A percentile compares a stretch with the other conserved stretches of the same genome.
These are phyloP conservation scores for Neonectria magnoliae DNA, from an alignment of 2,329 filamentous ascomycete species.

Conservation along the genomic window DNA sequence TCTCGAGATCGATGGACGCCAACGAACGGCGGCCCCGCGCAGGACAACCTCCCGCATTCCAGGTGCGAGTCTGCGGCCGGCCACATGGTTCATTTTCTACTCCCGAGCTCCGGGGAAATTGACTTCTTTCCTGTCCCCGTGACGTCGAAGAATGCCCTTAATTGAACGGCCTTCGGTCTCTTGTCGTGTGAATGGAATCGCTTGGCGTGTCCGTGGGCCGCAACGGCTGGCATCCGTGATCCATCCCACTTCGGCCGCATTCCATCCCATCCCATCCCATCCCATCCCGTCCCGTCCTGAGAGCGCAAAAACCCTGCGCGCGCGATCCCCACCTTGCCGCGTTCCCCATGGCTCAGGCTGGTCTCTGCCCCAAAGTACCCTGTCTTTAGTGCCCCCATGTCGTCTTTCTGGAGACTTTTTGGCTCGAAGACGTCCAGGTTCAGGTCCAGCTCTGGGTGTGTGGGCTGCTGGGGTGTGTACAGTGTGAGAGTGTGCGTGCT, in stretches of 20 bases:
- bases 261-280: conserved; percentile 6
- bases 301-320: conserved; percentile 34
- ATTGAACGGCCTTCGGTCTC: not conserved
- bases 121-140: not conserved
- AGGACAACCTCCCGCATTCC: conserved; percentile 34
- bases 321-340: conserved; percentile 30
- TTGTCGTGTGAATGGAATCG: not conserved
- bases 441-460: not conserved
- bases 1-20: conserved; percentile 41
- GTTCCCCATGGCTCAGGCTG: conserved; percentile 31
- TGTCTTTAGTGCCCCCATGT: not conserved
- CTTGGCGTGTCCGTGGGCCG: not conserved
- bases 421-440: not conserved
- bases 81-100: not conserved
- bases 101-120: not conserved
- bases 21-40: conserved; percentile 36
- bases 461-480: too few species aligned
- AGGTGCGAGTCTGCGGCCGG: not conserved
- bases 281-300: conserved; percentile 7
- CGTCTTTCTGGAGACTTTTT: not conserved
- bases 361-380: not conserved
- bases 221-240: not conserved
- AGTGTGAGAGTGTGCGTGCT: too few species aligned
- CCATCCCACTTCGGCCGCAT: conserved; percentile 28
- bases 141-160: not conserved